These are phyloP conservation scores for Gentiana dahurica DNA, from an alignment of 257 asterid genomes.

Conservation along the genomic window DNA sequence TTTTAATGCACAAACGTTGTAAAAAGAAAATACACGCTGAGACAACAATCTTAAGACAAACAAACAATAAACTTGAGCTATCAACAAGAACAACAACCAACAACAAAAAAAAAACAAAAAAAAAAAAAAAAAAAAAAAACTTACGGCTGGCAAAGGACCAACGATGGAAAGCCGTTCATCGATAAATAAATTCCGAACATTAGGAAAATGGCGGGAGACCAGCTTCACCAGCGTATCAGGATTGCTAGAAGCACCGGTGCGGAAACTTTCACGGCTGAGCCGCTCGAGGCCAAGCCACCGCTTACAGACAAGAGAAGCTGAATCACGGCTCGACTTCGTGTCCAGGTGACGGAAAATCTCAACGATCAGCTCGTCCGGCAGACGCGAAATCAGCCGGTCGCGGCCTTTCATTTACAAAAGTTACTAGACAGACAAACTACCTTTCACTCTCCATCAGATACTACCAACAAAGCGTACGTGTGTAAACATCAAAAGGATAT, in stretches of 20 bases:
- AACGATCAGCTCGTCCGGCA: slow-evolving; percentile 65
- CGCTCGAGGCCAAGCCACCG: slow-evolving; percentile 86
- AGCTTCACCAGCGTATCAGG: slow-evolving; percentile 43
- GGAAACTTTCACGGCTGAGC: slow-evolving; percentile 55
- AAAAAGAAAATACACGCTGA: too few species aligned
- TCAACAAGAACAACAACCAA: too few species aligned
- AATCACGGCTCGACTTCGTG: slow-evolving; percentile 54
- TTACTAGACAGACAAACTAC: too few species aligned
- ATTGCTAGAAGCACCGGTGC: slow-evolving; percentile 60
- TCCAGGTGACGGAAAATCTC: slow-evolving; percentile 48
- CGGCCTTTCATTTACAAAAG: slow-evolving; percentile 32
- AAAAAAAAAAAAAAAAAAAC: not conserved
- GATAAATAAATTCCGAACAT: slow-evolving; percentile 33
- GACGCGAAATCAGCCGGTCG: slow-evolving; percentile 44
- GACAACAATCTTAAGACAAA: too few species aligned
- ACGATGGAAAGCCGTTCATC: slow-evolving; percentile 57
- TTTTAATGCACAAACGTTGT: too few species aligned
- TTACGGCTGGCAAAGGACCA: slow-evolving; percentile 38
- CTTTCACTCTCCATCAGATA: too few species aligned
- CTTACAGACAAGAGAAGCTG: slow-evolving; percentile 71
- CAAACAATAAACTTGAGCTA: too few species aligned
- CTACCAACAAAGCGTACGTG: too few species aligned
- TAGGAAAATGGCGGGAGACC: slow-evolving; percentile 43
- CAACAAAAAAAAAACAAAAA: too few species aligned
- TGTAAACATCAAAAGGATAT: too few species aligned